These are phyloP conservation scores for grape (Vitis vinifera) DNA, from an alignment of 164 flowering plant species.

Conservation along the genomic window DNA sequence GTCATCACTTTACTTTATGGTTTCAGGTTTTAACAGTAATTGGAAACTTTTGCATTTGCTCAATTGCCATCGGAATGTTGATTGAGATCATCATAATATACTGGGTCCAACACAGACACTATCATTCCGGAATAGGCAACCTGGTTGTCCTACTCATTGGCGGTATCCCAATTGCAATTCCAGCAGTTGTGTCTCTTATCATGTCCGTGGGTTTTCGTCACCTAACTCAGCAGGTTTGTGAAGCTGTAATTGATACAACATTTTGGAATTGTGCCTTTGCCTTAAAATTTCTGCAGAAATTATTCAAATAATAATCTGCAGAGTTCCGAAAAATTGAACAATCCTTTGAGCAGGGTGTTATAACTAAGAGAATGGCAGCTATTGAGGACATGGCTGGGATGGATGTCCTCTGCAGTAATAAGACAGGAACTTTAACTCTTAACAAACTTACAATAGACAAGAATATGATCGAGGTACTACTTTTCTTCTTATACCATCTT, in stretches of 20 bases:
- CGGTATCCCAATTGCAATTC: slow-evolving; percentile 30
- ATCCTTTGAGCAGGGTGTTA: slow-evolving; percentile 14
- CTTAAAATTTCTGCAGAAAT: no score
- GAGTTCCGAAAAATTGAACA: no score
- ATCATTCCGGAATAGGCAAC: no score
- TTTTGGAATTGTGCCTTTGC: no score
- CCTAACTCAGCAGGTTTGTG: slow-evolving; percentile 19
- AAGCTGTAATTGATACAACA: not conserved
- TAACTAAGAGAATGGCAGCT: slow-evolving; percentile 24
- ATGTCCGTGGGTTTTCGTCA: slow-evolving; percentile 22
- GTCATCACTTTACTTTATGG: no score
- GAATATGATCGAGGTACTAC: slow-evolving; percentile 14
- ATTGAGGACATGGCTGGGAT: slow-evolving; percentile 29
- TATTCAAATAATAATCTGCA: no score
- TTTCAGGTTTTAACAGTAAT: no score
- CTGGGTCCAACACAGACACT: no score
- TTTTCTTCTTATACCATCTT: not conserved
- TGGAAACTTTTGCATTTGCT: no score
- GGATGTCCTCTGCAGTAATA: slow-evolving; percentile 29
- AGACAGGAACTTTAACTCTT: slow-evolving; percentile 22
- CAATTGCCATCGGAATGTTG: no score
- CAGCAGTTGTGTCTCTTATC: slow-evolving; percentile 22
- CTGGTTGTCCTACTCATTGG: slow-evolving; percentile 17
- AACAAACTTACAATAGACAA: slow-evolving; percentile 25
- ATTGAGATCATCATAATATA: no score